Evolutionary conservation across 2,329 filamentous ascomycete species (phyloP), one percentile per base, ranked within the genome.

Genomic region (Aspergillus sergii): DNA sequence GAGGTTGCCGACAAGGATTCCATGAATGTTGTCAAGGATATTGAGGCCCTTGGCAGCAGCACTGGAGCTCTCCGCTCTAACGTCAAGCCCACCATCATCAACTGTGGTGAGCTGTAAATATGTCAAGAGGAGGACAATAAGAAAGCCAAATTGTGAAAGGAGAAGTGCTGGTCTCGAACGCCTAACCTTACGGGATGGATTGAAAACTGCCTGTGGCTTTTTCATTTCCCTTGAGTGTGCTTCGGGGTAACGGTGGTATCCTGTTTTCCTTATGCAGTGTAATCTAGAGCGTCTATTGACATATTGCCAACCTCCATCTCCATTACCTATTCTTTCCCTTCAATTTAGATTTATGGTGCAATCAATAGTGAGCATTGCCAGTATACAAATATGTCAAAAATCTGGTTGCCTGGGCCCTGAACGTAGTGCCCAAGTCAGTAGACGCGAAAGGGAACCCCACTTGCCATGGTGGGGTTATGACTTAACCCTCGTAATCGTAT

Each of bases 41-140:
- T 90, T 68, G 87, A 90, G 82, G 80, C 81, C 59, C 82, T 83
- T 71, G 87, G 88, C 71, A 84, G 79, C 78, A 77, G 75, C 75
- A 82, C 79, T 64, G 88, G 87, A 62, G 56, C 75, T 59, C 69
- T 81, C 70, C 83, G 84, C 79, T 83, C 83, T 76, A 75, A 78
- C 76, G 78, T 82, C 77, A 82, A 83, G 73, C 85, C 85, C 62
- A 84, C 81, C 73, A 88, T 88, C 72, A 78, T 82, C 64, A 76
- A 77, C 67, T 77, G 78, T 68, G 86, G 85, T 73, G 77, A 79
- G 71, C 59, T 72, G 59, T 83, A 84, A 78, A 75, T 64, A 28
- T 11, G 41, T 30, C 30, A 48, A 57, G 23, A 43, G 53, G 26
- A 57, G 48, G 32, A 43, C 16, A 39, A 57, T 28, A 55, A 19